Evolutionary conservation across 208 protist genomes (phyloP), one percentile per base, ranked within the genome.

Genomic region (Trypanosoma mega): DNA sequence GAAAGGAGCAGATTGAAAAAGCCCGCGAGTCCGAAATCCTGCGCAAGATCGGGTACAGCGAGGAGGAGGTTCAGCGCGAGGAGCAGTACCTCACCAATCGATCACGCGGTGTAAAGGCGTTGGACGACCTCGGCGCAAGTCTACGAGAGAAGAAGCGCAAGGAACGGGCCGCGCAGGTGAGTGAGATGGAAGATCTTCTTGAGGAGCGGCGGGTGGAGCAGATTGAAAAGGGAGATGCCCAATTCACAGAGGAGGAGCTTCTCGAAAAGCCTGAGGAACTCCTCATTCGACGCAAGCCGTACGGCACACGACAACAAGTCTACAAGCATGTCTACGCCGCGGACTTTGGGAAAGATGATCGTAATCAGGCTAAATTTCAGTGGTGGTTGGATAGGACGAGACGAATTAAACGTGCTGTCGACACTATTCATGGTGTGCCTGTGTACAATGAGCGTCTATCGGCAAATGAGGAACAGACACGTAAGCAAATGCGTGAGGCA

Each of bases 331-430:
- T 93, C 69, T 93, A 93, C 63, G 76, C 75, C 12, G 82, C 81
- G 0, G 85, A 93, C 43, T 71, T 90, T 34, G 80, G 80, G 20
- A 76, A 78, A 46, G 78, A 93, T 65, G 78, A 82, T 43, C 44
- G 31, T 18, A 81, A 87, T 45, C 68, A 80, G 52, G 68, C 62
- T 16, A 87, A 87, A 59, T 81, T 93, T 62, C 66, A 87, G 52
- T 93, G 85, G 85, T 93, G 85, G 82, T 70, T 93, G n/a, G 77
- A 89, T 61, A 73, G 85, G 11, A 81, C 76, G 14, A 76, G 82
- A 14, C 78, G 82, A 39, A 82, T 93, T 46, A 87, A 82, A 63
- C 82, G 85, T 18, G 82, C 77, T 5, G 80, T 88, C 52, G 85
- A 93, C 66, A 90, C 66, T 11, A 89, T 93, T 44, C 80, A 93